Evolutionary conservation across 176 grass and related monocot genomes (phyloP), one percentile per base, ranked within the genome.

Genomic region (Guadua angustifolia): DNA sequence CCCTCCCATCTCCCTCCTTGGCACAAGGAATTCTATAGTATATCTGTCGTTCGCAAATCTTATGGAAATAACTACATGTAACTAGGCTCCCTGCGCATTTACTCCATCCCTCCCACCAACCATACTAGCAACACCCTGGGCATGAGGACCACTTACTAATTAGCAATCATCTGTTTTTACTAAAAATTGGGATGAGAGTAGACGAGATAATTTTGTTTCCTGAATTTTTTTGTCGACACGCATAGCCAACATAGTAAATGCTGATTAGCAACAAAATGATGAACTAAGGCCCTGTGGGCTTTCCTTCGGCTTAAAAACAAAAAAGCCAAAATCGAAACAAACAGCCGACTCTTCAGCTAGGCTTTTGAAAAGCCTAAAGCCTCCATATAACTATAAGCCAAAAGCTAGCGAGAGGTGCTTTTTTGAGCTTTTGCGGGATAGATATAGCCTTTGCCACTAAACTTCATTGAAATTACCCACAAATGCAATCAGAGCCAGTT

Each of bases 101-200:
- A 49, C 49, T 79, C 9, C 45, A 79, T 74, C 42, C 43, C 51
- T 75, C 51, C 42, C 26, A 73, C 57, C 45, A 66, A 45, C 7
- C 29, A 5, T 17, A 7, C 60, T 33, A 66, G 26, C 6, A 72
- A 80, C 13, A 29, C 22, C 7, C 21, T 17, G 24, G 16, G 19
- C 53, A 5, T 15, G 17, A 9, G 13, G 49, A 13, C 9, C 4
- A 76, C 38, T 53, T 78, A 49, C 12, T 5, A 62, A 79, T 10
- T 49, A 82, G 0, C 6, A 56, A 46, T 49, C 26, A 5, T 76
- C 62, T 67, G 19, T 39, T 57, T 58, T 67, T 5, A 12, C 22
- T 11, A 40, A 72, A 72, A 87, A 60, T 6, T 29, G 5, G 19
- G 14, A 29, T 49, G 47, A 58, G 7, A 75, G 22, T 19, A 73